Conservation (phyloP, 202 grass and related monocot genomes). For the Carex arenaria region DNA sequence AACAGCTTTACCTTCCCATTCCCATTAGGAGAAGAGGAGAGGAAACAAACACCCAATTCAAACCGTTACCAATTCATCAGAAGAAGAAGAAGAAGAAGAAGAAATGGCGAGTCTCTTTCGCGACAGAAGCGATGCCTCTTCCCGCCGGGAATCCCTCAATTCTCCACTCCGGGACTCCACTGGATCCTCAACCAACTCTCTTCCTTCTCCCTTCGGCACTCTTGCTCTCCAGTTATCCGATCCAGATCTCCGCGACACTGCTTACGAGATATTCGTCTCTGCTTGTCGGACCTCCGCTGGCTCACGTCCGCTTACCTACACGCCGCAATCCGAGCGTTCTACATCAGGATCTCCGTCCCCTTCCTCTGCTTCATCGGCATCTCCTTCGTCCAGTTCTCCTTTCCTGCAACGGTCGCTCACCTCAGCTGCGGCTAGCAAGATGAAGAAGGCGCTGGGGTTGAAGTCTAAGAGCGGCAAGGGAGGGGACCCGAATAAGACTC, state of each 20-base stretch:
- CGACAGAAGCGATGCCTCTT: slow-evolving; percentile 37
- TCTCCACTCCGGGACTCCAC: slow-evolving; percentile 1
- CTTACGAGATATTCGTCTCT: slow-evolving; percentile 87
- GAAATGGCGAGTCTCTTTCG: slow-evolving; percentile 68
- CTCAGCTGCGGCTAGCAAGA: slow-evolving; percentile 83
- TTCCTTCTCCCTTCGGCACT: slow-evolving; percentile 62
- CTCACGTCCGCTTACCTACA: slow-evolving; percentile 69
- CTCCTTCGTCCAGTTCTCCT: slow-evolving; percentile 27
- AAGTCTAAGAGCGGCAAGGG: slow-evolving; percentile 26
- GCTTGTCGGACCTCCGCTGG: slow-evolving; percentile 75
- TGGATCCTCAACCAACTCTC: background rate
- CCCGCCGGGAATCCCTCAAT: slow-evolving; percentile 33
- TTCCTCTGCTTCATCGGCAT: slow-evolving; percentile 17
- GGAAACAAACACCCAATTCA: background rate
- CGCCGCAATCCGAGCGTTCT: slow-evolving; percentile 36
- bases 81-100: too few species aligned
- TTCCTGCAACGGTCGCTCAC: slow-evolving; percentile 81
- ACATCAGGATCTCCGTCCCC: slow-evolving; percentile 8
- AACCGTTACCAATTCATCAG: background rate
- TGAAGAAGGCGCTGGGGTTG: slow-evolving; percentile 71
- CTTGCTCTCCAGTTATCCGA: slow-evolving; percentile 44
- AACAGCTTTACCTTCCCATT: background rate
- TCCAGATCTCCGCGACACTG: slow-evolving; percentile 54
- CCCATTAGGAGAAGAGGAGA: background rate
- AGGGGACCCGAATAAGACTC: background rate